Conservation (phyloP, 352 stramenopile genomes). For the Phytophthora fragariaefolia region DNA sequence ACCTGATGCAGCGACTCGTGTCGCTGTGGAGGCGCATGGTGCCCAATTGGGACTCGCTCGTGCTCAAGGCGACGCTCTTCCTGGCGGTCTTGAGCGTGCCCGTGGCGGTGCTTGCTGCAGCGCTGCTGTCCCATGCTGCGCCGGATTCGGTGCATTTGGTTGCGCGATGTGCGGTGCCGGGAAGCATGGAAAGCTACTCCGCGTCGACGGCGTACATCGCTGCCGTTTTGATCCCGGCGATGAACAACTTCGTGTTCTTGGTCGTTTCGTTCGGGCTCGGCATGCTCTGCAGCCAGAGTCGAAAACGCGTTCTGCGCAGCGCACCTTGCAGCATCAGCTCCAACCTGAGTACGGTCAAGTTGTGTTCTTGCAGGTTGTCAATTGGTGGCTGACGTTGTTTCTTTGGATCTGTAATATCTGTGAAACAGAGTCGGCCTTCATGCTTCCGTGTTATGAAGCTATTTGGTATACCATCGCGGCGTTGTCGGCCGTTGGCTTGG, state of each 20-base stretch:
- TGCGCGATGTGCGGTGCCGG: constrained; percentile 49
- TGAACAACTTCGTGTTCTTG: constrained; percentile 77
- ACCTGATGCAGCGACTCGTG: constrained; percentile 30
- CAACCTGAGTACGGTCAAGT: constrained; percentile 72
- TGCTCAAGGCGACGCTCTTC: constrained; percentile 60
- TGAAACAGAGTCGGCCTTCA: constrained; percentile 74
- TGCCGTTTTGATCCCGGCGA: constrained; percentile 57
- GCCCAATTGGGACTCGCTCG: constrained; percentile 81
- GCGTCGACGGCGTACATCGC: constrained; percentile 55
- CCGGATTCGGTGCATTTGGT: constrained; percentile 44
- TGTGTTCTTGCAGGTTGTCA: not conserved
- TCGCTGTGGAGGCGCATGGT: constrained; percentile 63
- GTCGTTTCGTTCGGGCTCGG: constrained; percentile 74
- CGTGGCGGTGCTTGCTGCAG: constrained; percentile 47
- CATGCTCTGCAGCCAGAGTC: constrained; percentile 78
- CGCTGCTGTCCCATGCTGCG: constrained; percentile 37
- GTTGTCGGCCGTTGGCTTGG: constrained; percentile 55
- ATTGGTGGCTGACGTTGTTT: not conserved
- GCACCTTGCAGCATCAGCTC: constrained; percentile 63
- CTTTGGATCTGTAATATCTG: constrained; percentile 8
- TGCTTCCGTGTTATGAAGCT: constrained; percentile 87
- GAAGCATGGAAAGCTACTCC: constrained; percentile 30
- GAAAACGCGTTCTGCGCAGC: constrained; percentile 72
- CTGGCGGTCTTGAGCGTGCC: constrained; percentile 59
- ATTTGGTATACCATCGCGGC: constrained; percentile 86